phyloP scores from a whole-genome alignment of 192 early-diverging fungal species.

The Coemansia sp. region DNA sequence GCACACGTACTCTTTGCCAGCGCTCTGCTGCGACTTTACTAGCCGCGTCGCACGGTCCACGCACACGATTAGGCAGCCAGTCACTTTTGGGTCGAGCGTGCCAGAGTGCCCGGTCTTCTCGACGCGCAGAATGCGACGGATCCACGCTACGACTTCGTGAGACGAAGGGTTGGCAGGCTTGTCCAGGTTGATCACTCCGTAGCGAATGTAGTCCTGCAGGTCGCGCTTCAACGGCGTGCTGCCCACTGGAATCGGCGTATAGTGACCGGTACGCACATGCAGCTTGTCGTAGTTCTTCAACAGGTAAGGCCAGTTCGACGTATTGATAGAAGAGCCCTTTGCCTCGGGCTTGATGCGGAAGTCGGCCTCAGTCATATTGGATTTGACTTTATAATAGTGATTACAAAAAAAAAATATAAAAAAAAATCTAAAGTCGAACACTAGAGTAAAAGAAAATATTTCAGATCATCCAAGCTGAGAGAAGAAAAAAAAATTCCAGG shows the following conservation, averaged over 20 bases:
- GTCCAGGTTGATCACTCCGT: conserved; percentile 99
- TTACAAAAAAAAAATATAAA: background rate
- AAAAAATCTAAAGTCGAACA: background rate
- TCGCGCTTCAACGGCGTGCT: conserved; percentile 93
- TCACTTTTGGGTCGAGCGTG: conserved; percentile 98
- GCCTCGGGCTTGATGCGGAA: conserved; percentile 81
- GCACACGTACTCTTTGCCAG: conserved; percentile 98
- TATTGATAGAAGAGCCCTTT: conserved; percentile 78
- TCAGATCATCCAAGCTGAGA: background rate
- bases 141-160: conserved; percentile 99
- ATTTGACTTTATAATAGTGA: background rate
- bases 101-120: conserved; percentile 99
- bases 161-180: conserved; percentile 99
- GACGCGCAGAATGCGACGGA: conserved; percentile 92
- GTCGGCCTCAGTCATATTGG: conserved; percentile 30
- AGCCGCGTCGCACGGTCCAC: conserved; percentile 97
- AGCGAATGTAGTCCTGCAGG: conserved; percentile 87
- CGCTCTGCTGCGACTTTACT: conserved; percentile 99
- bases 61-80: conserved; percentile 98
- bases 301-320: conserved; percentile 94
- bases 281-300: conserved; percentile 98
- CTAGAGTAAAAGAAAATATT: background rate
- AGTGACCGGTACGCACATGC: conserved; percentile 95
- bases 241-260: conserved; percentile 95
- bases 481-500: conserved; percentile 4